Evolutionary conservation across 495 filamentous ascomycete genomes (phyloP).

Genomic region (Penicillium flavigenum): DNA sequence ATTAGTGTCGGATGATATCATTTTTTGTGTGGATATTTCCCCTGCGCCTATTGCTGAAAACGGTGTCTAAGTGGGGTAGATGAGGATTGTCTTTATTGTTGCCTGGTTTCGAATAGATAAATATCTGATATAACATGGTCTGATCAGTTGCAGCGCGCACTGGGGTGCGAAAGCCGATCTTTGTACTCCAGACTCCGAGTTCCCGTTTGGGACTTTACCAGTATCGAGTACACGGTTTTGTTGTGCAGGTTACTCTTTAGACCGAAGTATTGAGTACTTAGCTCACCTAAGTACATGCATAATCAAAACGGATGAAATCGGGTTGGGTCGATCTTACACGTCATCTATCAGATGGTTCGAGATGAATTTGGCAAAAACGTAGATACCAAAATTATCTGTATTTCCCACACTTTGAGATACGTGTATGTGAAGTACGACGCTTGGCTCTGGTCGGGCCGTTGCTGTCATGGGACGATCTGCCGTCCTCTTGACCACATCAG

Average conservation of each 20-base stretch:
- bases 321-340: no score
- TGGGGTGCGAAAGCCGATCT: neutral
- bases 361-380: neutral
- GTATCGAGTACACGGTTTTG: neutral
- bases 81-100: neutral
- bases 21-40: neutral
- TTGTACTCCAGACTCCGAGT: neutral
- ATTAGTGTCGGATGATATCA: neutral
- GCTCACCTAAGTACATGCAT: neutral
- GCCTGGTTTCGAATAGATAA: neutral
- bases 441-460: neutral
- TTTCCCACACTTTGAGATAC: neutral
- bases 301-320: no score
- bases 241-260: neutral
- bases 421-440: neutral
- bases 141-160: neutral
- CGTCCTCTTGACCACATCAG: conserved; percentile 4
- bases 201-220: neutral
- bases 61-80: neutral
- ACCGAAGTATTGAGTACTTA: neutral
- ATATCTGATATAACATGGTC: neutral
- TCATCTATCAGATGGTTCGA: neutral
- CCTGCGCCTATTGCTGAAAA: neutral
- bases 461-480: neutral
- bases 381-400: neutral